Conservation (phyloP, 306 rosid genomes). For the Macrotyloma uniflorum region DNA sequence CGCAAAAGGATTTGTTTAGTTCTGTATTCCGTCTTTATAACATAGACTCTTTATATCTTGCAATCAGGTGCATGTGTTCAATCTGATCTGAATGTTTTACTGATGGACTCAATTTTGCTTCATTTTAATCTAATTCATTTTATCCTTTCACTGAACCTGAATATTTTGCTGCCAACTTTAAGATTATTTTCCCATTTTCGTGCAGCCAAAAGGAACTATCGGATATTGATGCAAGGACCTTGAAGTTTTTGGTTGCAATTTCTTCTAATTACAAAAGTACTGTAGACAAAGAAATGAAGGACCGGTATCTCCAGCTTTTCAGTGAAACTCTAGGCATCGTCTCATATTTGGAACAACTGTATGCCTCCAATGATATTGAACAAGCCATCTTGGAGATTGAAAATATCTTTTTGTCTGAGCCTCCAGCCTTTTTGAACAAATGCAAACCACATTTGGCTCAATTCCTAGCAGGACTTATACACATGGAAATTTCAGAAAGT, state of each 20-base stretch:
- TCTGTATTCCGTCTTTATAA: background rate
- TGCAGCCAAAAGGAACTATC: constrained; percentile 54
- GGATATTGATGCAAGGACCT: constrained; percentile 64
- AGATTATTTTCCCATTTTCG: constrained; percentile 38
- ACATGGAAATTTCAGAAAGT: constrained; percentile 62
- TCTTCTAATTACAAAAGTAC: constrained; percentile 53
- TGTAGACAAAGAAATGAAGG: constrained; percentile 56
- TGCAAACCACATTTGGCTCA: constrained; percentile 87
- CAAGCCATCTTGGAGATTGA: constrained; percentile 64
- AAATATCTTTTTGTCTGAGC: constrained; percentile 70
- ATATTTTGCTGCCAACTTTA: constrained; percentile 22
- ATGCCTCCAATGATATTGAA: constrained; percentile 64
- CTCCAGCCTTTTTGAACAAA: constrained; percentile 54
- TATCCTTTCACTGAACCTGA: constrained; percentile 16
- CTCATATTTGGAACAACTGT: constrained; percentile 59
- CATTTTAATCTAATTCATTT: constrained; percentile 16
- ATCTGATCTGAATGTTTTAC: constrained; percentile 25
- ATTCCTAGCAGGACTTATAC: constrained; percentile 70
- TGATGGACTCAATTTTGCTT: background rate
- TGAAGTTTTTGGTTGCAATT: constrained; percentile 65
- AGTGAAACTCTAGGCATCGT: constrained; percentile 73
- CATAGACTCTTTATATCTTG: constrained; percentile 25
- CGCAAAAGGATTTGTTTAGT: background rate
- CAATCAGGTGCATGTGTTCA: constrained; percentile 21
- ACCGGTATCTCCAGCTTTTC: constrained; percentile 58